These are phyloP conservation scores for Pholiota conissans DNA, from an alignment of 768 basidiomycete species.

Conservation along the genomic window DNA sequence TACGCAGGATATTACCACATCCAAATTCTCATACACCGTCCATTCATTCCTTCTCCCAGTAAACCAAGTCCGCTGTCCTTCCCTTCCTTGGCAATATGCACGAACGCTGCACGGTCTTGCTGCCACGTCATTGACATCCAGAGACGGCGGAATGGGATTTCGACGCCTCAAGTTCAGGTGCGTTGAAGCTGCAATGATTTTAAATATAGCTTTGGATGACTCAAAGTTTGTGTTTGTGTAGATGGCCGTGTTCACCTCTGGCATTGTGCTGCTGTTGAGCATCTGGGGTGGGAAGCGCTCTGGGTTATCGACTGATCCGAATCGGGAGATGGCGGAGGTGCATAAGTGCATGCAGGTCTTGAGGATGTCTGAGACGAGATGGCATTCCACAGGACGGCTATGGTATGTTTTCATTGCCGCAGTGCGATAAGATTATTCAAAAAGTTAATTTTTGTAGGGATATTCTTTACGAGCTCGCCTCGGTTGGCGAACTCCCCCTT, in stretches of 20 bases:
- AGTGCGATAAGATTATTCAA: background rate
- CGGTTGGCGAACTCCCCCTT: constrained; percentile 68
- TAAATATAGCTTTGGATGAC: background rate
- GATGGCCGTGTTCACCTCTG: constrained; percentile 45
- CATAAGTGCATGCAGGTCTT: constrained; percentile 62
- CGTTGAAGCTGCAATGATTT: constrained; percentile 7
- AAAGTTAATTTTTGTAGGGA: constrained; percentile 46
- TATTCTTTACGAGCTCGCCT: constrained; percentile 70
- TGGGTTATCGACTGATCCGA: constrained; percentile 46
- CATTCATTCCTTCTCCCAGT: constrained; percentile 66
- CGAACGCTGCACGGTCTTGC: constrained; percentile 79
- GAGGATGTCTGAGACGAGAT: constrained; percentile 38
- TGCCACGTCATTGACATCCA: constrained; percentile 75
- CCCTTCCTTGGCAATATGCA: constrained; percentile 74
- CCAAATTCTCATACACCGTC: constrained; percentile 76
- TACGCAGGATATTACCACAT: constrained; percentile 52
- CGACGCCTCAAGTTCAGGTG: constrained; percentile 37
- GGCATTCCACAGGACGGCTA: constrained; percentile 44
- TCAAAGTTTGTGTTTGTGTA: constrained; percentile 14
- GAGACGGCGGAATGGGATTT: constrained; percentile 31
- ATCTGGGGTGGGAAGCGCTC: constrained; percentile 64
- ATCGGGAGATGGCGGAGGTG: constrained; percentile 64
- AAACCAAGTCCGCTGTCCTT: constrained; percentile 49
- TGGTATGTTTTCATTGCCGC: constrained; percentile 34
- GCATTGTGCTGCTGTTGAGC: constrained; percentile 62